A percentile compares a stretch with the other conserved stretches of the same genome.
Conservation (phyloP, 495 filamentous ascomycete species). For the Xeromyces bisporus region DNA sequence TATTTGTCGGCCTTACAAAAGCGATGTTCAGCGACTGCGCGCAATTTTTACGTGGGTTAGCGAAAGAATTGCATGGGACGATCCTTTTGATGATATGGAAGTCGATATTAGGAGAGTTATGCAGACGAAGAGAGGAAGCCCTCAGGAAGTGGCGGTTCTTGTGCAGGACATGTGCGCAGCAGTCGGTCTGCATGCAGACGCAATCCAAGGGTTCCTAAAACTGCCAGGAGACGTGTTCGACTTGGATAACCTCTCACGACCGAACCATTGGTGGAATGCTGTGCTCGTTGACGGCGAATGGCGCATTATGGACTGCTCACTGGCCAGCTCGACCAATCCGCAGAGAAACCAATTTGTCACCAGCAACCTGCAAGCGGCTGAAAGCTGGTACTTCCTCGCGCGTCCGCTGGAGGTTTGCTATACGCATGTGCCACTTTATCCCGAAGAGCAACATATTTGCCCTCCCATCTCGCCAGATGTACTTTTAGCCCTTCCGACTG, state of each 20-base stretch:
- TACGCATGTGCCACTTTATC: conserved; percentile 77
- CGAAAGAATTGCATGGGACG: conserved; percentile 94
- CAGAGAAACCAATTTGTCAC: conserved; percentile 59
- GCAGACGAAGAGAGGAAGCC: conserved; percentile 64
- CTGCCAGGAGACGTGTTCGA: conserved; percentile 72
- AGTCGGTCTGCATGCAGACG: conserved; percentile 71
- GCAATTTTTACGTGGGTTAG: conserved; percentile 96
- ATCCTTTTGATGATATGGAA: conserved; percentile 59
- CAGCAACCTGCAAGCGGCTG: conserved; percentile 47
- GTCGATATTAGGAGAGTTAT: conserved; percentile 72
- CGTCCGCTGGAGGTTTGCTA: conserved; percentile 80
- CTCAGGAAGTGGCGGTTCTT: conserved; percentile 79
- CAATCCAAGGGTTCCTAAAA: conserved; percentile 80
- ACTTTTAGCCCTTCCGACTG: conserved; percentile 66
- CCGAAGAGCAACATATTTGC: conserved; percentile 80
- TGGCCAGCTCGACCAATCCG: conserved; percentile 83
- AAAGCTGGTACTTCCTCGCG: conserved; percentile 81
- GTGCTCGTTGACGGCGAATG: conserved; percentile 88
- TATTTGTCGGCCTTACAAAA: conserved; percentile 85
- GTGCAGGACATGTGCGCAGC: conserved; percentile 89
- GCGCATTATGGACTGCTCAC: conserved; percentile 89
- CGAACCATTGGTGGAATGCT: conserved; percentile 98
- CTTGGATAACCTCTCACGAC: conserved; percentile 46
- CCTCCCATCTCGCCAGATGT: conserved; percentile 72
- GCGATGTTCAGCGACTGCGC: conserved; percentile 79